Base-by-base conservation (phyloP, 805 yeast species). In the Helenozyma baotianmanensis region DNA sequence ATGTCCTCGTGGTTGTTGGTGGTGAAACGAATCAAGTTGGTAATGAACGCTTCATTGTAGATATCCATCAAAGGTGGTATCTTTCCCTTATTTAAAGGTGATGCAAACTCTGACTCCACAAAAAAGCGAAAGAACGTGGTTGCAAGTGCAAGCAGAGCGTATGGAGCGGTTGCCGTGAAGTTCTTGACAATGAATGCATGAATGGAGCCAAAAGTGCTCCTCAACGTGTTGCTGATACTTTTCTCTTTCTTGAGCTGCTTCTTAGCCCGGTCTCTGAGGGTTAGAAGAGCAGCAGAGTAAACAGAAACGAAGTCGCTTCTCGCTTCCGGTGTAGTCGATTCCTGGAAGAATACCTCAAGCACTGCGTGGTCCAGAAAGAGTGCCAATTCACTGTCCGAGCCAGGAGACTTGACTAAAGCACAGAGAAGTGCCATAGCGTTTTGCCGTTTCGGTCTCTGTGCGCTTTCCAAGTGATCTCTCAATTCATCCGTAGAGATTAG, bases 1-100 rank as follows among this genome's bases (percentile, higher is more conserved):
- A 89, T 70, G 51, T 88, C 96, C 36, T 83, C 87, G 56, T 78
- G 88, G 40, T 82, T 80, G 51, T 82, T 81, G 19, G 78, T 62
- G 6, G 84, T 61, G 34, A 76, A 76, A 42, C 81, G 83, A 13
- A 82, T 53, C 32, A 88, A 57, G 7, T 76, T 48, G 30, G 79
- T 59, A 1, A 72, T 48, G 13, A 41, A 27, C 14, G 25, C 16
- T 1, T 16, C 25, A 3, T 37, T 25, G 28, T 25, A 45, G 8
- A 45, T 35, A 6, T 33, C n/a, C n/a, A n/a, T n/a, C n/a, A n/a
- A n/a, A n/a, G n/a, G n/a, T n/a, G n/a, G n/a, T n/a, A n/a, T n/a
- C n/a, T n/a, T n/a, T n/a, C n/a, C n/a, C n/a, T n/a, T n/a, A n/a
- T n/a, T n/a, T n/a, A n/a, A n/a, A n/a, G n/a, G n/a, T n/a, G n/a